Evolutionary conservation across 2,329 filamentous ascomycete species (phyloP), one percentile per base, ranked within the genome.

Genomic region (Fusarium pseudoanthophilum): DNA sequence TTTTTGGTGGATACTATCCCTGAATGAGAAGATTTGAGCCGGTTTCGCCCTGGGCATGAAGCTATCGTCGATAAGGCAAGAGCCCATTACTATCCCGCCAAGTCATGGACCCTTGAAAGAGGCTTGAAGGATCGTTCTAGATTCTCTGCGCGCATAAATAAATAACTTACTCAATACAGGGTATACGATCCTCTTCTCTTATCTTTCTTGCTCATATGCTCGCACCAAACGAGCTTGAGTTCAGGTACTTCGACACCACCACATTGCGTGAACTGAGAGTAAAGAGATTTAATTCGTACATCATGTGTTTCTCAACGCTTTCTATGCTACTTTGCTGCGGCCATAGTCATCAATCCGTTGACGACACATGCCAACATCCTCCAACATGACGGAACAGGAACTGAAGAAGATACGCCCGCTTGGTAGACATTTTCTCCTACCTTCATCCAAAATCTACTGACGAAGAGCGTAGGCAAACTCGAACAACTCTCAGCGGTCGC

Each of bases 11-110:
- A 26, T 30, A 16, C 4, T 28, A 11, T 9, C 28, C 20, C 16
- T 18, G n/a, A 7, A 46, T 46, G 62, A 65, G 62, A 56, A 16
- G n/a, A 21, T 65, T 65, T 65, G 62, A 65, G 62, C 34, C 32
- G 28, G 14, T 64, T 64, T 56, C 21, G 34, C 52, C 36, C 9
- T 11, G 36, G 24, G 52, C 37, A 56, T 42, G 52, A 30, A 21
- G 18, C 8, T 34, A n/a, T 26, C 13, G 3, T 26, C 10, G 15
- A 26, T 36, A 21, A 26, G 37, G 36, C 16, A 56, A 32, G 9
- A 20, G 15, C 52, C 16, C 21, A 24, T 8, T 43, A 15, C 21
- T 14, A 8, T 14, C 36, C 15, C 37, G 11, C 21, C 15, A 18
- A 55, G 34, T 28, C 24, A n/a, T 18, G 26, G 11, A 55, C 26